These are phyloP conservation scores for Fraxinus excelsior DNA, from an alignment of 257 asterid genomes.

Conservation along the genomic window DNA sequence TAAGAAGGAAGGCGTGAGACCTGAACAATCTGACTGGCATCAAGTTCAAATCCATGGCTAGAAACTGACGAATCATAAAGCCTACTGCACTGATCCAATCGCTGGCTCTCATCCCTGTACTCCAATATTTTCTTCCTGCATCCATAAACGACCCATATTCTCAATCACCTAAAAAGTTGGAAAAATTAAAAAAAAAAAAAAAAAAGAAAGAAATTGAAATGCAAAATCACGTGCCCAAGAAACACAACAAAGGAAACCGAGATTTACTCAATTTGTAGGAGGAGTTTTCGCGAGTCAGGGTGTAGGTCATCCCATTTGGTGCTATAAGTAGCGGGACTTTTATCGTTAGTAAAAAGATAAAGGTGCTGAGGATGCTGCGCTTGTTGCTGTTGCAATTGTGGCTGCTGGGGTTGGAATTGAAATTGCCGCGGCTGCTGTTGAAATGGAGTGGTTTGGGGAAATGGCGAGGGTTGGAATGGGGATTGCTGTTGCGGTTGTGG, in stretches of 20 bases:
- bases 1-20: conserved; percentile 26
- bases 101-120: conserved; percentile 87
- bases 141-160: conserved; percentile 22
- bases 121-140: conserved; percentile 82
- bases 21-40: conserved; percentile 82
- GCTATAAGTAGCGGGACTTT: conserved; percentile 79
- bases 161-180: not conserved
- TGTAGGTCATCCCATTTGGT: conserved; percentile 98
- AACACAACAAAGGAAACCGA: not conserved
- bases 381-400: conserved; percentile 37
- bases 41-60: conserved; percentile 80
- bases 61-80: conserved; percentile 82
- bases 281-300: conserved; percentile 89
- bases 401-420: conserved; percentile 47
- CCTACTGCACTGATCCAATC: conserved; percentile 86
- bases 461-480: conserved; percentile 30
- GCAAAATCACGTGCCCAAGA: not conserved
- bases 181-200: too few relatives aligned
- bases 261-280: conserved; percentile 78
- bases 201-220: not conserved
- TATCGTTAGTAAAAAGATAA: conserved; percentile 70
- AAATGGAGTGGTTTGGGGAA: conserved; percentile 31
- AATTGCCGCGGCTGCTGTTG: conserved; percentile 33
- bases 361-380: conserved; percentile 49
- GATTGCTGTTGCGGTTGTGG: conserved; percentile 55